Evolutionary conservation across 805 yeast genomes (phyloP), one percentile per base, ranked within the genome.

Genomic region (Cyberlindnera bimundalis): DNA sequence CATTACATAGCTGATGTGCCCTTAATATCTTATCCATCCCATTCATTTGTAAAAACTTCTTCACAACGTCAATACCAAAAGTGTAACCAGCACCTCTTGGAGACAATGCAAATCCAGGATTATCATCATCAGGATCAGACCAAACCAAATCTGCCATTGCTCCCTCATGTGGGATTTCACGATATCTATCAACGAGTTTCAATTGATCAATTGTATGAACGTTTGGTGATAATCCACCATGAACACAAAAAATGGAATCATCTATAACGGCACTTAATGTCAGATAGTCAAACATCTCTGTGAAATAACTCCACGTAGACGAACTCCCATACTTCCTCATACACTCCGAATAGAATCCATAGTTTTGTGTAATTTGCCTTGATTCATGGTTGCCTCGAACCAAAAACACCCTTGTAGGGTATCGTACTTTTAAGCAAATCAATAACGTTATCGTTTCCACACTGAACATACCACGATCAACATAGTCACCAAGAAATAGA

Each of bases 141-240:
- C 99, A 93, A 15, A 93, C 98, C 37, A 93, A 68, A 61, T 93
- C 99, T 1, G 99, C 99, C 97, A 93, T 93, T 13, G 97, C 96
- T 0, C 99, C 99, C 60, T 93, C 99, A 53, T 95, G 99, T 0
- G 99, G 99, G 11, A 95, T 88, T 60, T 93, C 99, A 50, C 81
- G 78, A 59, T 89, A 91, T 44, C 99, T 62, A 62, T 93, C 99
- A 8, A 95, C 81, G 13, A 93, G 80, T 48, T 84, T 73, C 37
- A 93, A 87, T 50, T 95, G 97, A 59, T 93, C 97, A 17, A 93
- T 74, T 7, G 93, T 85, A 58, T 91, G 98, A 34, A 95, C 87
- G 48, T 89, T 86, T 0, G 99, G 99, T 5, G 96, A 86, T 6
- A 93, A 65, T 0, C 99, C 99, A 5, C 99, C 99, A 59, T 93